A percentile compares a stretch with the other conserved stretches of the same genome.
These are phyloP conservation scores for Crucibulum laeve DNA, from an alignment of 768 basidiomycete genomes.

Conservation along the genomic window DNA sequence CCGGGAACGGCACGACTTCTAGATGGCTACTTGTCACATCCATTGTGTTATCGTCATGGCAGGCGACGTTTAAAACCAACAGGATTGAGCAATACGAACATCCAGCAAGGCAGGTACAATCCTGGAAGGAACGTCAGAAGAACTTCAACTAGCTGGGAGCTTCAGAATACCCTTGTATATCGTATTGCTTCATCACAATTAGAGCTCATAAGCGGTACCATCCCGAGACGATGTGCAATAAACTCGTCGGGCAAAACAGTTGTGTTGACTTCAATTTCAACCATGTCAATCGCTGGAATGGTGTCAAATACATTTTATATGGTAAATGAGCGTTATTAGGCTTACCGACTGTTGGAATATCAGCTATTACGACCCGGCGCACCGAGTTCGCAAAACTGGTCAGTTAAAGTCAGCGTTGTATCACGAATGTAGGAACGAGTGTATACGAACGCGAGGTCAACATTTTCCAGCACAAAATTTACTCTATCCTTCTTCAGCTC, in stretches of 20 bases:
- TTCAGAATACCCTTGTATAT: constrained; percentile 58
- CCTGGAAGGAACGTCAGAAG: constrained; percentile 42
- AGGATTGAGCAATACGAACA: constrained; percentile 86
- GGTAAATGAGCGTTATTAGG: constrained; percentile 7
- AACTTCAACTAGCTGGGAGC: constrained; percentile 1
- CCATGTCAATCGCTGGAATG: constrained; percentile 87
- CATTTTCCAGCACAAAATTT: constrained; percentile 92
- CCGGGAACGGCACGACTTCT: constrained; percentile 47
- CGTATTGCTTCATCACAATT: constrained; percentile 88
- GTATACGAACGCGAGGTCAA: constrained; percentile 82
- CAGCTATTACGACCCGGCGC: constrained; percentile 91
- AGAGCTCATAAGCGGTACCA: constrained; percentile 85
- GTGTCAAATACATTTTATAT: constrained; percentile 4
- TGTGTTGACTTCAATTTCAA: constrained; percentile 88
- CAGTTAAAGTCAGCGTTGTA: constrained; percentile 9
- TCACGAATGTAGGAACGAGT: constrained; percentile 4
- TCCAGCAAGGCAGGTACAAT: constrained; percentile 83
- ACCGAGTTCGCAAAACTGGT: constrained; percentile 90
- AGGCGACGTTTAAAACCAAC: constrained; percentile 73
- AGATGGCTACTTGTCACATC: constrained; percentile 85
- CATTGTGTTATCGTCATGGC: constrained; percentile 70
- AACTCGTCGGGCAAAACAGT: constrained; percentile 96
- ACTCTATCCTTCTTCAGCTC: constrained; percentile 82
- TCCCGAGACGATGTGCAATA: constrained; percentile 92
- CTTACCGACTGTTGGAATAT: constrained; percentile 93